Evolutionary conservation across 2,329 filamentous ascomycete species (phyloP).

Genomic region (Pseudogymnoascus sp.): DNA sequence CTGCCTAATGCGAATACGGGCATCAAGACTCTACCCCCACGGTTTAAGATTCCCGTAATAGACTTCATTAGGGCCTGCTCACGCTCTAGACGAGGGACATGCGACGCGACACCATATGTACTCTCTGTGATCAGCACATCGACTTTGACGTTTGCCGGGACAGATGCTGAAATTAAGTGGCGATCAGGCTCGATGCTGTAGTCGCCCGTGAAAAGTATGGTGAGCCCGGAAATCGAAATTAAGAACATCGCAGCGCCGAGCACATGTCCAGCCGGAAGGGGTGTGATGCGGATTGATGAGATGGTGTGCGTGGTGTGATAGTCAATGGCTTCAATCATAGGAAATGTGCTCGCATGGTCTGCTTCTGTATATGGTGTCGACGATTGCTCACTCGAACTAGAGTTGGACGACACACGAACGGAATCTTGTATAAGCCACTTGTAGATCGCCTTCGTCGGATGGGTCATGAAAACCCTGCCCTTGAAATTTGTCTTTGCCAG

Average conservation of each 20-base stretch:
- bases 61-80: slow-evolving; percentile 94
- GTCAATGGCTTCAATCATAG: slow-evolving; percentile 92
- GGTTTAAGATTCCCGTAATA: slow-evolving; percentile 83
- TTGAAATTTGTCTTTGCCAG: slow-evolving; percentile 97
- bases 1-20: slow-evolving; percentile 92
- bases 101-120: slow-evolving; percentile 91
- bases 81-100: slow-evolving; percentile 82
- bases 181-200: slow-evolving; percentile 94
- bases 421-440: slow-evolving; percentile 99
- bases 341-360: slow-evolving; percentile 89
- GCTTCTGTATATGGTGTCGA: slow-evolving; percentile 89
- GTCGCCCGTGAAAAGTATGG: slow-evolving; percentile 95
- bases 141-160: slow-evolving; percentile 82
- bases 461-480: slow-evolving; percentile 96
- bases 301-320: slow-evolving; percentile 98
- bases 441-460: slow-evolving; percentile 98
- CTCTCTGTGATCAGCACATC: slow-evolving; percentile 97
- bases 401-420: slow-evolving; percentile 69
- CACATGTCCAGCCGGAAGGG: slow-evolving; percentile 96
- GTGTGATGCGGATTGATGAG: slow-evolving; percentile 91
- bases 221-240: slow-evolving; percentile 92
- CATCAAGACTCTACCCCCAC: slow-evolving; percentile 86
- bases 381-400: slow-evolving; percentile 51
- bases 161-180: slow-evolving; percentile 88
- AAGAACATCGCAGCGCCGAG: slow-evolving; percentile 97